Base-by-base conservation (phyloP, 1,139 yeast species). In the Sugiyamaella paludigena region DNA sequence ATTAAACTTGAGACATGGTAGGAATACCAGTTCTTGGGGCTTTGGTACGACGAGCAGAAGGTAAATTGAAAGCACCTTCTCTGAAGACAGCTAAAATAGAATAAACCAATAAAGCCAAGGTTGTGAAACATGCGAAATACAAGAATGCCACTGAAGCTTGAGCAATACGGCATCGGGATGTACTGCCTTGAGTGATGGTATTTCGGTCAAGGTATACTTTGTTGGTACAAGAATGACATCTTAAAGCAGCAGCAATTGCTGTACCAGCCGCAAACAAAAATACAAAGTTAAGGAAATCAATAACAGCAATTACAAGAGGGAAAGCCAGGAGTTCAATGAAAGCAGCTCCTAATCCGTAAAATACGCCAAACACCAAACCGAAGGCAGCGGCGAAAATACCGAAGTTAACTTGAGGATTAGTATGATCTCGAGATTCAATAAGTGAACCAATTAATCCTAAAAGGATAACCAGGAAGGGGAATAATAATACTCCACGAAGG, bases 251-350 rank as follows among this genome's bases (percentile, higher is more conserved):
- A 50, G 97, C 98, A 68, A 92, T 75, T 47, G 96, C 96, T 51
- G 95, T 81, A 59, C 92, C 98, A 59, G 87, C 98, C 50, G 98
- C 83, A 72, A 92, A 87, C 53, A 96, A 83, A 81, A 92, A 91
- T 59, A 91, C 86, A 65, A 83, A 74, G 79, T 89, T 88, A 71
- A 92, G 76, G 72, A 88, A 83, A 77, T 92, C 98, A 65, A 87
- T 73, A 50, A 75, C 62, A 51, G 84, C 81, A 67, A 87, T 72
- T 58, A 89, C 69, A 51, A 87, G 71, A 60, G 98, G 98, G 84
- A 94, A 87, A 44, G 96, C 95, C 57, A 91, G 76, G 58, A 84
- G 81, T 53, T 83, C 82, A 61, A 87, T 66, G 62, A 91, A 82
- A 75, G 80, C 83, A 46, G 97, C 96, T 49, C 79, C 70, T 27